Evolutionary conservation across 2,329 filamentous ascomycete species (phyloP), one percentile per base, ranked within the genome.

Genomic region (Fusarium paranaense): DNA sequence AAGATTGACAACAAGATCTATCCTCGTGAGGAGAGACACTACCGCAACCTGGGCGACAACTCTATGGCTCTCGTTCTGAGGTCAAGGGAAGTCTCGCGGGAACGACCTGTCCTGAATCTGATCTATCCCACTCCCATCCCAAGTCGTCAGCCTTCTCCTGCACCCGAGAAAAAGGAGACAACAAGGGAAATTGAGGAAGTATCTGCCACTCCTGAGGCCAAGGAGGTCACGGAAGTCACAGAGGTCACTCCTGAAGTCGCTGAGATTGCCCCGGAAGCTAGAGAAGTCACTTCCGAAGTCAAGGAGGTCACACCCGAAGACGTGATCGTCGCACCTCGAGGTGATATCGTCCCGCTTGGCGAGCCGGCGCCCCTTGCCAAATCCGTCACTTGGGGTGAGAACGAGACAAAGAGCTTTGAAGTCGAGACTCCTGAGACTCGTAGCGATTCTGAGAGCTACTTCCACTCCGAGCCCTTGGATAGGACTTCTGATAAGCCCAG

Each of bases 361-460:
- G 66, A 66, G 38, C 61, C 70, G 42, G 54, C 40, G 22, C 47
- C 78, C 11, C 33, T 83, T 8, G 85, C 88, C 8, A 92, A 91
- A 74, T 87, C 83, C 47, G 91, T 93, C 6, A 90, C 87, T 14
- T 93, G 90, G 91, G 91, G 90, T 13, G 85, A 91, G 69, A 91
- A 91, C 71, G 86, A 91, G 77, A 92, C 88, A 5, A 90, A 92
- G 78, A 88, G 90, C 68, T 93, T 90, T 70, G 89, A 91, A 58
- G 86, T 89, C 13, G 89, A 90, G 67, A 91, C 87, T 61, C 88
- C 90, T 8, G 88, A 89, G 52, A 76, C 76, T n/a, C 82, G 78
- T 70, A 81, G 77, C 61, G 78, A 81, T 56, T 69, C 71, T 11
- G 82, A 83, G 38, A 79, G 73, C 30, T 80, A 78, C 30, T 78